A percentile compares a stretch with the other conserved stretches of the same genome.
These are phyloP conservation scores for Ceratocystis smalleyi DNA, from an alignment of 2,329 filamentous ascomycete genomes.

Conservation along the genomic window DNA sequence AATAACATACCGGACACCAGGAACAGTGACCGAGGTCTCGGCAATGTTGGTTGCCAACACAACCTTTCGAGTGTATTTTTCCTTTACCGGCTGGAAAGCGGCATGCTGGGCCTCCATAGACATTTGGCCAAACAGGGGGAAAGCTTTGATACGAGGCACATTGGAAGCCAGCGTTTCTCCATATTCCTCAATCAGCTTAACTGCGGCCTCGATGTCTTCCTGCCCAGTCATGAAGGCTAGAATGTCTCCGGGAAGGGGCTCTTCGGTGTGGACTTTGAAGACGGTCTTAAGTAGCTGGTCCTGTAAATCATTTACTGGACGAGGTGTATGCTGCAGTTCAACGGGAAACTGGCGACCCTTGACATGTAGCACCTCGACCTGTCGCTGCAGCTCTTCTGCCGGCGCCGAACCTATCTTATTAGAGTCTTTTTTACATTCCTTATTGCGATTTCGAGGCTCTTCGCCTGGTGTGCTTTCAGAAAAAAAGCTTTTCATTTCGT, in stretches of 20 bases:
- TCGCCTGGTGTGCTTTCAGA: conserved; percentile 18
- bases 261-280: conserved; percentile 71
- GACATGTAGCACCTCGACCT: conserved; percentile 36
- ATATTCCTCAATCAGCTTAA: conserved; percentile 68
- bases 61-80: conserved; percentile 65
- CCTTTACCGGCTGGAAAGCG: conserved; percentile 62
- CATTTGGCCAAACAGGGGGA: conserved; percentile 80
- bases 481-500: conserved; percentile 58
- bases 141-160: conserved; percentile 55
- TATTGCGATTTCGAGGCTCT: not conserved
- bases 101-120: conserved; percentile 73
- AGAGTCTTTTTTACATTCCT: not conserved
- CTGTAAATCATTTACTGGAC: conserved; percentile 64
- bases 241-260: conserved; percentile 86
- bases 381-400: conserved; percentile 11
- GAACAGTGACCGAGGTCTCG: conserved; percentile 94
- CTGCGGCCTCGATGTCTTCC: conserved; percentile 74
- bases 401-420: not conserved
- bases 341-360: conserved; percentile 82
- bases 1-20: conserved; percentile 79
- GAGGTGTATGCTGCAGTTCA: conserved; percentile 55
- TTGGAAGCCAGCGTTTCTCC: conserved; percentile 54
- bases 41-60: conserved; percentile 94
- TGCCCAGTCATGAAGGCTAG: conserved; percentile 85
- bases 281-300: conserved; percentile 69